These are phyloP conservation scores for Pichia ethanolica DNA, from an alignment of 805 yeast species.

Conservation along the genomic window DNA sequence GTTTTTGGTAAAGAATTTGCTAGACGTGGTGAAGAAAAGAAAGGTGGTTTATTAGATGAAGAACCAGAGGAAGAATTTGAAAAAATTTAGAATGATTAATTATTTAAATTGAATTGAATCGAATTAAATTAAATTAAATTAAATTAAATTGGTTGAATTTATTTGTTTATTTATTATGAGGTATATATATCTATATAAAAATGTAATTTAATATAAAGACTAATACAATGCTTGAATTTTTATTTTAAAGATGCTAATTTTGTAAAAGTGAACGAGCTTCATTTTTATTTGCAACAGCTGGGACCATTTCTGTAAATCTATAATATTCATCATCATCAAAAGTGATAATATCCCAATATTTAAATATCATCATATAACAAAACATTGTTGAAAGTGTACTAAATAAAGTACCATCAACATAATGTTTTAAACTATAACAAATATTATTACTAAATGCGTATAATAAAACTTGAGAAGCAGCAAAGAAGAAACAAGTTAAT, in stretches of 20 bases:
- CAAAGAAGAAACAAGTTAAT: conserved; percentile 65
- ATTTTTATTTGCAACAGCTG: conserved; percentile 13
- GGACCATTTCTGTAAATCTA: conserved; percentile 22
- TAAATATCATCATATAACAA: conserved; percentile 89
- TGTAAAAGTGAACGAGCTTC: conserved; percentile 12
- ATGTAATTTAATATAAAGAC: too few relatives aligned
- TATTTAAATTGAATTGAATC: too few relatives aligned
- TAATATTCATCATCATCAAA: conserved; percentile 88
- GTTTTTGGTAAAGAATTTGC: conserved; percentile 52
- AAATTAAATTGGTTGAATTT: too few relatives aligned
- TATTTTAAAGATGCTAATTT: too few relatives aligned
- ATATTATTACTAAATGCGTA: conserved; percentile 62
- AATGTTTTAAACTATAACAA: conserved; percentile 71
- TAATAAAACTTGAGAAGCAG: conserved; percentile 68
- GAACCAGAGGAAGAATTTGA: conserved; percentile 24
- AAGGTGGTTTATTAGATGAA: conserved; percentile 25
- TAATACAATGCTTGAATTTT: too few relatives aligned
- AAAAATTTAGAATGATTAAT: conserved; percentile 11
- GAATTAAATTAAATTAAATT: too few relatives aligned
- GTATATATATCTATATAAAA: too few relatives aligned
- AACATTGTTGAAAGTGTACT: conserved; percentile 75
- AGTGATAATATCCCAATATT: conserved; percentile 94
- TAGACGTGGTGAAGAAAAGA: conserved; percentile 41
- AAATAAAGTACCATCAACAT: conserved; percentile 84
- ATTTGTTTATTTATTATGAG: too few relatives aligned